Evolutionary conservation across 805 yeast species (phyloP), one percentile per base, ranked within the genome.

Genomic region (Ogataea pilisensis): DNA sequence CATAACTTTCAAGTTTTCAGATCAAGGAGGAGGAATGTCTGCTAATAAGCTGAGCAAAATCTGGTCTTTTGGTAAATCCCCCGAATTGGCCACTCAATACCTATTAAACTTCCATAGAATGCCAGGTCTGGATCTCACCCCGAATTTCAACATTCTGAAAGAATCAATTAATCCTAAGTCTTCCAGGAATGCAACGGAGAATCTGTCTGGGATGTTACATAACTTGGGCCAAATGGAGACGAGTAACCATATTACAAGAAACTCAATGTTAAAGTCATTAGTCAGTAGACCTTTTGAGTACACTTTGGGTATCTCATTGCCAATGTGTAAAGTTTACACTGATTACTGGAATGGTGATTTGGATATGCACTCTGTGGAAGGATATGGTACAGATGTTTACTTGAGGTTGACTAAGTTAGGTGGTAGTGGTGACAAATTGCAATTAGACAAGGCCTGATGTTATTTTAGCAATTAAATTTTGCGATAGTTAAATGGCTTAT

Each of bases 311-410:
- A 73, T 91, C 44, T 96, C 97, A 0, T 67, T 91, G 45, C 96
- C 98, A 0, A 80, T 91, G 84, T 85, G 96, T 54, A 82, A 86
- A 51, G 87, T 90, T 0, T 91, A 91, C 57, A 87, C 95, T 0
- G 97, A 91, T 53, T 91, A 91, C 62, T 91, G 98, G 98, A 93
- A 90, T 52, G 98, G 98, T 6, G 85, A 83, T 38, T 63, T 91
- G 37, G 82, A 80, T 44, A 76, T 91, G 73, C 82, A 82, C 51
- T 82, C 95, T 0, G 66, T 91, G 38, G 91, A 88, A 44, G 97
- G 96, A 2, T 87, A 83, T 52, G 99, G 99, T 2, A 80, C 93
- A 28, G 99, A 91, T 57, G 89, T 91, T 0, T 82, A 83, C 44
- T 65, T 93, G 55, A 79, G 83, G 25, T 66, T 91, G 44, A 83